A percentile compares a stretch with the other conserved stretches of the same genome.
Conservation (phyloP, 495 filamentous ascomycete genomes). For the Talaromyces stipitatus region DNA sequence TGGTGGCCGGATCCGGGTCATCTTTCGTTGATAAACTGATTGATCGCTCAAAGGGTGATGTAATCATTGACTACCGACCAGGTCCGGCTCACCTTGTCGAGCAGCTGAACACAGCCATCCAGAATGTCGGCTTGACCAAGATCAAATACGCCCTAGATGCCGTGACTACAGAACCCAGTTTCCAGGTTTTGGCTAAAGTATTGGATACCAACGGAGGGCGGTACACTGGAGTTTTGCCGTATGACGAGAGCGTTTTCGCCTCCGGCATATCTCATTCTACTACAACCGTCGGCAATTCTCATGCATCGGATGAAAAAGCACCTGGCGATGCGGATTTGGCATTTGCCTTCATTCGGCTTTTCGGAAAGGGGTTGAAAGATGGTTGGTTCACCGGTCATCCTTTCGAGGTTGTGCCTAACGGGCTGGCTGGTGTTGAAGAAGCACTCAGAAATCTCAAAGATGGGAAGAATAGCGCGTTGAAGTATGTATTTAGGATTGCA, state of each 20-base stretch:
- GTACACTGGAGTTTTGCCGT: slow-evolving; percentile 41
- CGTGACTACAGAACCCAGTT: slow-evolving; percentile 36
- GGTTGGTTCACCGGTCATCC: slow-evolving; percentile 59
- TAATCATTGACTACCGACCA: slow-evolving; percentile 62
- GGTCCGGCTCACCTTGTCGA: slow-evolving; percentile 17
- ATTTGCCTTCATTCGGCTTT: slow-evolving; percentile 40
- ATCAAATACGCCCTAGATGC: slow-evolving; percentile 52
- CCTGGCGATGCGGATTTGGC: slow-evolving; percentile 44
- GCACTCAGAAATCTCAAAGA: slow-evolving; percentile 46
- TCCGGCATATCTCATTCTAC: background rate
- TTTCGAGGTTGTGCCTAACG: slow-evolving; percentile 51
- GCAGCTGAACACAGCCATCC: slow-evolving; percentile 6
- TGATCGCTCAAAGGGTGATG: slow-evolving; percentile 57
- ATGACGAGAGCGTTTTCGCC: background rate
- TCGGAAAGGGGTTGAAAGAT: slow-evolving; percentile 44
- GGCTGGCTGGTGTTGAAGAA: slow-evolving; percentile 49
- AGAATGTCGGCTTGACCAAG: background rate
- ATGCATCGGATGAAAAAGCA: background rate
- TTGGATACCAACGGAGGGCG: background rate
- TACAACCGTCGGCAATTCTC: background rate
- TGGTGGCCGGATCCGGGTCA: slow-evolving; percentile 52
- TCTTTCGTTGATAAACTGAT: slow-evolving; percentile 53
- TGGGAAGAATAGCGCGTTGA: slow-evolving; percentile 58
- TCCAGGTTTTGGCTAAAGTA: background rate
- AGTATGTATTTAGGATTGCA: slow-evolving; percentile 61